These are phyloP conservation scores for Cutaneotrichosporon cutaneum DNA, from an alignment of 1,284 basidiomycete species.

Conservation along the genomic window DNA sequence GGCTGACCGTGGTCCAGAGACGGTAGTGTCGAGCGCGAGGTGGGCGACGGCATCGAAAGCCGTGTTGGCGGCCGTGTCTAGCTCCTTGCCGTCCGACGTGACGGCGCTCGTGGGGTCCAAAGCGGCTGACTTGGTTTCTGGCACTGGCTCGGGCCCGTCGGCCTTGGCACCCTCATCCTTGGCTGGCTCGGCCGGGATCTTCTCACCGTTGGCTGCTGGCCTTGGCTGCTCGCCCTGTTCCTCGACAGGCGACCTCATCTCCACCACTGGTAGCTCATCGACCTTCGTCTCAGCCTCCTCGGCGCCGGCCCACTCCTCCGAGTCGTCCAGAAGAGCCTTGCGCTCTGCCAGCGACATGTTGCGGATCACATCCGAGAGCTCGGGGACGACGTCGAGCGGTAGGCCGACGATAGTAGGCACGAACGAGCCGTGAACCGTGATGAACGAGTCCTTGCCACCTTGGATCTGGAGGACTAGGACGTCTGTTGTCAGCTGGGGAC, in stretches of 20 bases:
- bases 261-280: neutral
- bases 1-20: neutral
- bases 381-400: constrained; percentile 33
- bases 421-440: constrained; percentile 41
- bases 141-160: neutral
- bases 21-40: neutral
- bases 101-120: no score
- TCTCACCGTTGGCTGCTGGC: no score
- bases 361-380: constrained; percentile 30
- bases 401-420: constrained; percentile 36
- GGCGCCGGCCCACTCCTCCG: neutral
- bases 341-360: constrained; percentile 29
- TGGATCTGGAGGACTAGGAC: constrained; percentile 44
- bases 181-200: no score
- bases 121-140: neutral
- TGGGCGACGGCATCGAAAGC: neutral
- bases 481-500: constrained; percentile 24
- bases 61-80: neutral
- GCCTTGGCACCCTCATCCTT: no score
- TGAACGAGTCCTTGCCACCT: constrained; percentile 46
- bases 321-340: constrained; percentile 23
- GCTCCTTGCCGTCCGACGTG: neutral
- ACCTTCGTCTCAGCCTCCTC: neutral
- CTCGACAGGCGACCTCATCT: neutral
- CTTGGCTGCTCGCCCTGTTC: neutral